Conservation (phyloP, 768 basidiomycete species). For the Boletellus ananas region DNA sequence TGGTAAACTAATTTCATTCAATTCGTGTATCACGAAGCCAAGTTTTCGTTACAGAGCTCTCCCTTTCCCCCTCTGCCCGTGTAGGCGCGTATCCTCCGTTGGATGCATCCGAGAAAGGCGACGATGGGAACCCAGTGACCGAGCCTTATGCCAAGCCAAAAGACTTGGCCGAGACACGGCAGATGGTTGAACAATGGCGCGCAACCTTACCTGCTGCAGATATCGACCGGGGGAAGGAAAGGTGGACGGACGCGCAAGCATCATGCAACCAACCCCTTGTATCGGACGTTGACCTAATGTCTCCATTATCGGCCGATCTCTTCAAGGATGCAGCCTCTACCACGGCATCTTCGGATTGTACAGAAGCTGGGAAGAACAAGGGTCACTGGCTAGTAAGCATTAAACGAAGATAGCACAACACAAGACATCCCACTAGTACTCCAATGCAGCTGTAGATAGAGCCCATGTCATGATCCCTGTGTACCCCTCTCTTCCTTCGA, state of each 20-base stretch:
- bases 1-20: slow-evolving; percentile 15
- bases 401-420: slow-evolving; percentile 11
- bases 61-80: slow-evolving; percentile 23
- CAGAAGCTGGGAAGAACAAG: slow-evolving; percentile 28
- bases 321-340: slow-evolving; percentile 26
- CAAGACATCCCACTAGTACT: background rate
- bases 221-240: slow-evolving; percentile 12
- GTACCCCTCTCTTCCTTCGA: slow-evolving; percentile 35
- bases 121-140: background rate
- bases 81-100: slow-evolving; percentile 10
- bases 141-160: slow-evolving; percentile 22
- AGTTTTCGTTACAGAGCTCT: slow-evolving; percentile 15
- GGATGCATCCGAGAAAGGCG: slow-evolving; percentile 22
- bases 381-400: slow-evolving; percentile 33
- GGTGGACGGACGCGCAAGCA: slow-evolving; percentile 3
- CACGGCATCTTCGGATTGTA: slow-evolving; percentile 30
- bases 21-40: background rate
- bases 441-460: background rate
- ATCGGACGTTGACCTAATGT: slow-evolving; percentile 11
- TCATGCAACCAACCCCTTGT: background rate
- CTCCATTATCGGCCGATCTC: slow-evolving; percentile 21
- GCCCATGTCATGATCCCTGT: background rate
- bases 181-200: slow-evolving; percentile 33
- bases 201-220: slow-evolving; percentile 19
- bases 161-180: slow-evolving; percentile 20